Percentiles rank a stretch among this genome's conserved stretches.
Conservation (phyloP, 2,329 filamentous ascomycete species). For the Apiospora phragmitis region DNA sequence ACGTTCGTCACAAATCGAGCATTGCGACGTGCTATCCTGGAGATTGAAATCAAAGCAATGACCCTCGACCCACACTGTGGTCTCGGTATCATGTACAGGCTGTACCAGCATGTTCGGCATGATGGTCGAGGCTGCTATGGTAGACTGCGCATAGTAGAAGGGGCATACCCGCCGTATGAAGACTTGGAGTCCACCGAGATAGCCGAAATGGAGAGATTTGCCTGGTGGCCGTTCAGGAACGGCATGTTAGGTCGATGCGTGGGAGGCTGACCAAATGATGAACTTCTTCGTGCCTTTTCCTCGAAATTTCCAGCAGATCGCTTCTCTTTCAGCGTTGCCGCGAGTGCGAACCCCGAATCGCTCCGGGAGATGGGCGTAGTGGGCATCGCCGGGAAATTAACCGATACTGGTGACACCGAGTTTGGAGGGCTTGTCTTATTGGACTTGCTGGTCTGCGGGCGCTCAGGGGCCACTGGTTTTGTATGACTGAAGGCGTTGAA, state of each 20-base stretch:
- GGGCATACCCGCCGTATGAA: slow-evolving; percentile 75
- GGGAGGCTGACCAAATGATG: slow-evolving; percentile 78
- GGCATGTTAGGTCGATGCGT: slow-evolving; percentile 71
- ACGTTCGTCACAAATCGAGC: slow-evolving; percentile 75
- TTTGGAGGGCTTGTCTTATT: slow-evolving; percentile 61
- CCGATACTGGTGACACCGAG: slow-evolving; percentile 74
- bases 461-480: slow-evolving; percentile 68
- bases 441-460: slow-evolving; percentile 72
- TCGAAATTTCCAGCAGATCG: slow-evolving; percentile 90
- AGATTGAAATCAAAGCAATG: slow-evolving; percentile 72
- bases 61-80: slow-evolving; percentile 80
- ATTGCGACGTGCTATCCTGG: slow-evolving; percentile 61
- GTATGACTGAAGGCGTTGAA: slow-evolving; percentile 91
- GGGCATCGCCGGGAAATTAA: slow-evolving; percentile 74
- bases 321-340: slow-evolving; percentile 87
- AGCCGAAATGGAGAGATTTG: slow-evolving; percentile 60
- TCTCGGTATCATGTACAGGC: slow-evolving; percentile 76
- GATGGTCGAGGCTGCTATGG: slow-evolving; percentile 79
- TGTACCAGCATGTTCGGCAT: slow-evolving; percentile 85
- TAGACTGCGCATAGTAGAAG: slow-evolving; percentile 87
- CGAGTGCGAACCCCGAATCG: slow-evolving; percentile 87
- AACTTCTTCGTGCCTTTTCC: slow-evolving; percentile 74
- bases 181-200: slow-evolving; percentile 66
- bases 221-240: slow-evolving; percentile 66
- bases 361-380: slow-evolving; percentile 81